Evolutionary conservation across 805 yeast genomes (phyloP), one percentile per base, ranked within the genome.

Genomic region (Saccharomycopsis amapae): DNA sequence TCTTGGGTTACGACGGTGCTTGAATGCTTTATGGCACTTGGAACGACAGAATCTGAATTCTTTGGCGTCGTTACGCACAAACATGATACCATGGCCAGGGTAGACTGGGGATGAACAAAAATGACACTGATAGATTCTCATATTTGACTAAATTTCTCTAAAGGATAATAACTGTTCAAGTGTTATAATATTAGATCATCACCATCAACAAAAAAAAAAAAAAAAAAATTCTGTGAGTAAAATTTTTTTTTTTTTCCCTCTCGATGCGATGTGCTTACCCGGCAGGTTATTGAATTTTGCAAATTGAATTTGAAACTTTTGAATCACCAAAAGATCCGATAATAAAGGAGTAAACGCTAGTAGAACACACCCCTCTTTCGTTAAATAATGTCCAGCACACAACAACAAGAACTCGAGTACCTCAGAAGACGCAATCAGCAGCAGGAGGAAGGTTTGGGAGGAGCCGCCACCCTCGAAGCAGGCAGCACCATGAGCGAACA

Each of bases 1-100:
- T 71, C 98, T 82, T 58, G 98, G 98, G 72, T 93, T 93, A 68
- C 98, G 82, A 74, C 96, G 88, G 72, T 88, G 94, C 65, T 93
- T 93, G 79, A 93, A 93, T 46, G 88, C 83, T 64, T 89, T 87
- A 70, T 93, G 98, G 71, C 98, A 93, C 65, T 93, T 93, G 51
- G 97, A 88, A 63, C 97, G 86, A 60, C 98, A 93, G 71, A 93
- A 93, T 59, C 96, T 75, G 66, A 93, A 93, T 67, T 88, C 97
- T 63, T 93, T 93, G 55, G 97, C 95, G 62, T 93, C 98, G 64
- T 93, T 93, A 68, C 98, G 82, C 52, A 93, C 97, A 68, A 89
- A 93, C 86, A 86, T 85, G 61, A 93, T 88, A 53, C 98, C 98
- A 60, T 88, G 95, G 45, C 87, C 85, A 30, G 89, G 90, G 61